Evolutionary conservation across 306 rosid genomes (phyloP).

Genomic region (Lathyrus oleraceus): DNA sequence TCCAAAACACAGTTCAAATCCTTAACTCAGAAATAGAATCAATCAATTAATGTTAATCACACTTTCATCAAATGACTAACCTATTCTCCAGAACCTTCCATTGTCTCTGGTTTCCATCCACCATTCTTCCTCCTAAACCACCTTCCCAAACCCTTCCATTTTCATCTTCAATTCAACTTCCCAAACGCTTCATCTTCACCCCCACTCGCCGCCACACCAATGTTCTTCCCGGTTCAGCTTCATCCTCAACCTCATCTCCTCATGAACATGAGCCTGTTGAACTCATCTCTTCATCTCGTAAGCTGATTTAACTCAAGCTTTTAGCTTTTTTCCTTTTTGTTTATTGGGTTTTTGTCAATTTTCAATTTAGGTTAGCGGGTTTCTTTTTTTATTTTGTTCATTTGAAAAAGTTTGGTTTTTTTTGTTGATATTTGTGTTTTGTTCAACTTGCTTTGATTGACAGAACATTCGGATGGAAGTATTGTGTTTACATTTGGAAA

Average conservation of each 20-base stretch:
- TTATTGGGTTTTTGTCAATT: slow-evolving; percentile 13
- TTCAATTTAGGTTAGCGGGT: slow-evolving; percentile 24
- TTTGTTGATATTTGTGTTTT: background rate
- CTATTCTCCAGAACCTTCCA: slow-evolving; percentile 41
- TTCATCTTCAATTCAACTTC: slow-evolving; percentile 32
- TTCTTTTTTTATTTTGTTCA: background rate
- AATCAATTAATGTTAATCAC: background rate
- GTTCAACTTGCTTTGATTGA: slow-evolving; percentile 32
- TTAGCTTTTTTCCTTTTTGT: background rate
- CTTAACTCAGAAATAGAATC: background rate
- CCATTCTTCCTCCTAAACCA: slow-evolving; percentile 29
- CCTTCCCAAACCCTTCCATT: slow-evolving; percentile 28
- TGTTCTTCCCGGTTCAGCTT: slow-evolving; percentile 33
- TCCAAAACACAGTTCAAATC: background rate
- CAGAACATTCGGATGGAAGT: slow-evolving; percentile 66
- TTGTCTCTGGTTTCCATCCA: slow-evolving; percentile 29
- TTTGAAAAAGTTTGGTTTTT: background rate
- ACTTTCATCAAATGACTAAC: slow-evolving; percentile 36
- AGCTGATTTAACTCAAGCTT: slow-evolving; percentile 25
- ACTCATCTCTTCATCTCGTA: slow-evolving; percentile 54
- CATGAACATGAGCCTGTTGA: slow-evolving; percentile 39
- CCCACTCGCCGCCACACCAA: slow-evolving; percentile 29
- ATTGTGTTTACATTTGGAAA: slow-evolving; percentile 54
- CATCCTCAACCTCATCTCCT: slow-evolving; percentile 42
- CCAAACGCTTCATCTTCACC: slow-evolving; percentile 31